Percentiles rank a stretch among this genome's conserved stretches.
phyloP scores from a whole-genome alignment of 768 basidiomycete species.

The Calvatia gigantea region DNA sequence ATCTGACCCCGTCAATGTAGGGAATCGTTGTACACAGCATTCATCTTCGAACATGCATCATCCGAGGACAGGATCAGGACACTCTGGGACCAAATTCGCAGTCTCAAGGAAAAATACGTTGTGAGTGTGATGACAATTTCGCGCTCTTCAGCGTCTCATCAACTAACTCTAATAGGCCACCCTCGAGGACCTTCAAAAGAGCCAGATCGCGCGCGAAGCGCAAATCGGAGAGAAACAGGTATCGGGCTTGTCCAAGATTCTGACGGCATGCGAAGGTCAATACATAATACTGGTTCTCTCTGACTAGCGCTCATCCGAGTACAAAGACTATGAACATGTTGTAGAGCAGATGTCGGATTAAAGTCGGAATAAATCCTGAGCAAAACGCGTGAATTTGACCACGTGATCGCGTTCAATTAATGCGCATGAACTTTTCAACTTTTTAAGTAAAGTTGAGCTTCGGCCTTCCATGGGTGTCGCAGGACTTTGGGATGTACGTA shows the following conservation, averaged over 20 bases:
- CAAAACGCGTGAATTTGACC: not conserved
- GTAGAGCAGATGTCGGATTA: not conserved
- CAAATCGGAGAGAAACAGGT: constrained; percentile 1
- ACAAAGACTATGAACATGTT: not conserved
- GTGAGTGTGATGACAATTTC: not conserved
- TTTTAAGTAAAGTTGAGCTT: not conserved
- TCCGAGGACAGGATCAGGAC: constrained; percentile 1
- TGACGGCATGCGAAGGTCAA: constrained; percentile 10
- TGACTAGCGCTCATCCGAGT: not conserved
- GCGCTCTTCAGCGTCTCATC: not conserved
- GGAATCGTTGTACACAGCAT: not conserved
- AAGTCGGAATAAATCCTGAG: not conserved
- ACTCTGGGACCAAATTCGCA: constrained; percentile 1
- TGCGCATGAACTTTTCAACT: not conserved
- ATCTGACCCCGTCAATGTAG: not conserved
- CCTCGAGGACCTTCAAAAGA: not conserved
- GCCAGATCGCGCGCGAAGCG: not conserved
- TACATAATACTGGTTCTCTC: not conserved
- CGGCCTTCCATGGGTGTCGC: constrained; percentile 41
- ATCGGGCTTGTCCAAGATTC: constrained; percentile 5
- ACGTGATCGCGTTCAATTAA: constrained; percentile 9
- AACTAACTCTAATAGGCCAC: not conserved
- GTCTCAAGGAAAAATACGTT: not conserved
- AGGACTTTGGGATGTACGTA: constrained; percentile 46
- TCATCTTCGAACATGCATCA: constrained; percentile 4